Evolutionary conservation across 2,329 filamentous ascomycete species (phyloP), one percentile per base, ranked within the genome.

Genomic region (Thielaviopsis populi): DNA sequence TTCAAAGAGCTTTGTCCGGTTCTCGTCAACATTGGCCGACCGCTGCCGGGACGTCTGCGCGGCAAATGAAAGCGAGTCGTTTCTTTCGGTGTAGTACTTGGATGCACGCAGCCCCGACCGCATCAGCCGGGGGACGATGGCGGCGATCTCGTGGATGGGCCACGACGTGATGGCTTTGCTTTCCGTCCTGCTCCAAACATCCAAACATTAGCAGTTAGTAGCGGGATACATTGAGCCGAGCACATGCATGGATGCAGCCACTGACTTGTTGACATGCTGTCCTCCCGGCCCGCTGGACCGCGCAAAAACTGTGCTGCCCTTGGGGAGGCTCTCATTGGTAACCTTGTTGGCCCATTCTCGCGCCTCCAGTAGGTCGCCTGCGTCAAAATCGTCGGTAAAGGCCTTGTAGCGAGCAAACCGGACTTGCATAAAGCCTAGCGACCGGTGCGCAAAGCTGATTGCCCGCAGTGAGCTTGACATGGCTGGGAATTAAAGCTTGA

Each of bases 251-350:
- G n/a, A 41, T 42, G 19, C 15, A 1, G 13, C 11, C 24, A 1
- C 77, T 62, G 69, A 84, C 82, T 84, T 84, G 69, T 84, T 84
- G 40, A 84, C 81, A 69, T 84, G 80, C 68, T 84, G 82, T 1
- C 82, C 82, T 13, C 82, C 82, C 1, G 82, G 81, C 0, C 82
- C 82, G 68, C 80, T 83, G 2, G 82, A 83, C n/a, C 82, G 76
- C 1, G 82, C 77, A 70, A 77, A 84, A 11, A 73, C 77, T 4
- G 79, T 83, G 54, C 71, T 77, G 8, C 80, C 82, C 63, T 72
- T 75, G 15, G 82, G 82, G 1, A 84, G 69, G 24, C 69, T 73
- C 46, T 70, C 72, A 40, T 73, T 67, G 8, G 73, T 72, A 66
- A 83, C 80, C 0, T 74, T 73, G 58, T 74, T 68, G 59, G 75